phyloP scores from a whole-genome alignment of 164 flowering plant species.

The Magnolia changhungtana region DNA sequence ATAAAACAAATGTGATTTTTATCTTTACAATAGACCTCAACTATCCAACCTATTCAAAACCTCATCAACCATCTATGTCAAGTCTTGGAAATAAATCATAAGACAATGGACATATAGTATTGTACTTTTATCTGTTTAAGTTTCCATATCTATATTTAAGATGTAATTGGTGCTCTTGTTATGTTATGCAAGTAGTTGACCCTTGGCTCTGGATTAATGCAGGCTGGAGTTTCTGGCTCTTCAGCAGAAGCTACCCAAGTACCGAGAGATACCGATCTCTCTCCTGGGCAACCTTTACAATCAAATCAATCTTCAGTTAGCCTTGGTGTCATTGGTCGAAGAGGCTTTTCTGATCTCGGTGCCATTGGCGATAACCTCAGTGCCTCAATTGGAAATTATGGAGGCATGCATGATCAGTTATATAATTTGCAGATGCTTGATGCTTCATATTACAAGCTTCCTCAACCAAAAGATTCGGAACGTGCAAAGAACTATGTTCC shows the following conservation, averaged over 20 bases:
- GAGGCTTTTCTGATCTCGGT: conserved; percentile 91
- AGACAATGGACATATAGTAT: background rate
- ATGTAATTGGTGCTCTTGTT: background rate
- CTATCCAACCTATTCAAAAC: background rate
- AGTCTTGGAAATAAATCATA: background rate
- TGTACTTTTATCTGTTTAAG: background rate
- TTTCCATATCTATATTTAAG: background rate
- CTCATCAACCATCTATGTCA: background rate
- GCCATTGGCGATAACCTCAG: conserved; percentile 81
- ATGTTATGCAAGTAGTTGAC: background rate
- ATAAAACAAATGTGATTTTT: no score
- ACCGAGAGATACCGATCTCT: conserved; percentile 65
- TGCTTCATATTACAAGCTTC: conserved; percentile 79
- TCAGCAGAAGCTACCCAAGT: conserved; percentile 52
- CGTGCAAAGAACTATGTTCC: conserved; percentile 82
- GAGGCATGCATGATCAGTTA: conserved; percentile 68
- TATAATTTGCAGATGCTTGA: conserved; percentile 89
- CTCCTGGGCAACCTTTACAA: conserved; percentile 84
- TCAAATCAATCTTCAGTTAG: conserved; percentile 58
- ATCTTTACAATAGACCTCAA: no score
- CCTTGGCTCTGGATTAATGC: conserved; percentile 9
- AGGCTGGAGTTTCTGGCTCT: conserved; percentile 60
- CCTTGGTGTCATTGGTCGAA: conserved; percentile 93
- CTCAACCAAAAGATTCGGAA: conserved; percentile 95
- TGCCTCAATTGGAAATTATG: conserved; percentile 44